Evolutionary conservation across 257 asterid genomes (phyloP).

Genomic region (Penstemon eatonii): DNA sequence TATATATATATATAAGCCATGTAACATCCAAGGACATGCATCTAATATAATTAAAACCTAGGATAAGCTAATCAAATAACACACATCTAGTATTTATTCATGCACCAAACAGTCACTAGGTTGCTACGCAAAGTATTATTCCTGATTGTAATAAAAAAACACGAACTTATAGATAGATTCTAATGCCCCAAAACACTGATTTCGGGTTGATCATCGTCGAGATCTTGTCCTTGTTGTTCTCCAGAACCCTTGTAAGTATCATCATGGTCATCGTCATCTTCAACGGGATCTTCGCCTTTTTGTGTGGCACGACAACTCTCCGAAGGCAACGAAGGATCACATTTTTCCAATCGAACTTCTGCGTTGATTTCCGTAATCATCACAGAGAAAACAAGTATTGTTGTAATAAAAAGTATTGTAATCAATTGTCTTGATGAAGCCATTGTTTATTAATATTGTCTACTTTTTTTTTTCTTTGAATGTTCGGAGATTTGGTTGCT

Average conservation of each 20-base stretch:
- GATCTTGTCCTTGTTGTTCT: slow-evolving; percentile 4
- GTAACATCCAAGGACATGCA: too few species aligned
- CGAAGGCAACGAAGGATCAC: slow-evolving; percentile 20
- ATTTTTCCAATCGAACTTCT: not conserved
- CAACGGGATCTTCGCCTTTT: not conserved
- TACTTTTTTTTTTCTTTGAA: not conserved
- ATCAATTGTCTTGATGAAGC: slow-evolving; percentile 21
- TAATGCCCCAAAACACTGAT: slow-evolving; percentile 31
- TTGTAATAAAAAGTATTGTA: not conserved
- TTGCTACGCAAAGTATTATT: not conserved
- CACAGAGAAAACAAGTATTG: slow-evolving; percentile 27
- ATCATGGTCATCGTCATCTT: slow-evolving; percentile 25
- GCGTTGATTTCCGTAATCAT: slow-evolving; percentile 27
- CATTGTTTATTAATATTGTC: slow-evolving; percentile 17
- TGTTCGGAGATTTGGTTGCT: not conserved
- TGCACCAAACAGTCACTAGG: not conserved
- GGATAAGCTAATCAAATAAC: too few species aligned
- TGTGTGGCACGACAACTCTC: not conserved
- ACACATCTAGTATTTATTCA: too few species aligned
- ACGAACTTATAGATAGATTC: not conserved
- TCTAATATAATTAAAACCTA: too few species aligned
- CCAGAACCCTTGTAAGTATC: not conserved
- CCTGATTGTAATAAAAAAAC: too few species aligned
- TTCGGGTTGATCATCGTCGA: slow-evolving; percentile 1
- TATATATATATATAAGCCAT: too few species aligned